phyloP scores from a whole-genome alignment of 2,329 filamentous ascomycete genomes.

The Colletotrichum sansevieriae region DNA sequence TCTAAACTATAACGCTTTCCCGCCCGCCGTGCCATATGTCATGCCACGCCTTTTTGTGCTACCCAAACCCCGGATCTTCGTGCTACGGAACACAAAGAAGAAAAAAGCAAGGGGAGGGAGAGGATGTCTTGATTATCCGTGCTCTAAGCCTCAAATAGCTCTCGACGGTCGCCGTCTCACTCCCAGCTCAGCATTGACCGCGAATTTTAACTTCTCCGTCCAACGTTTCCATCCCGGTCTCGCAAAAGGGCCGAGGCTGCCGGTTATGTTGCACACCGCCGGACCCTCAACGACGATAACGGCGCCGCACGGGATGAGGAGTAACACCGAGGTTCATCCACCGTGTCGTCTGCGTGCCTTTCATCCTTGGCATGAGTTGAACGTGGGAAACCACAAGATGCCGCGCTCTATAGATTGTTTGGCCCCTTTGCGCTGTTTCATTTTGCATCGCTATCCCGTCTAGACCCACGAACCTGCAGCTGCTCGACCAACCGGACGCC shows the following conservation, averaged over 20 bases:
- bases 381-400: neutral
- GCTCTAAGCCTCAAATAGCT: slow-evolving; percentile 6
- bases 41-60: slow-evolving; percentile 16
- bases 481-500: slow-evolving; percentile 22
- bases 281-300: neutral
- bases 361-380: neutral
- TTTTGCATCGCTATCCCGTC: slow-evolving; percentile 12
- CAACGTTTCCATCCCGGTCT: neutral
- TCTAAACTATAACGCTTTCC: neutral
- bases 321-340: slow-evolving; percentile 12
- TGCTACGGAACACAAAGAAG: slow-evolving; percentile 16
- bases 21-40: slow-evolving; percentile 14
- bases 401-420: slow-evolving; percentile 13
- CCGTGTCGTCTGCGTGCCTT: neutral
- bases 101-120: too few relatives aligned
- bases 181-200: neutral
- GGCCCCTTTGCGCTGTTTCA: slow-evolving; percentile 22
- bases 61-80: slow-evolving; percentile 34
- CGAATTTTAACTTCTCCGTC: too few relatives aligned
- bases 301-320: slow-evolving; percentile 1
- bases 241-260: slow-evolving; percentile 21
- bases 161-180: too few relatives aligned
- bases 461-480: slow-evolving; percentile 7
- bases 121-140: too few relatives aligned
- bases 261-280: slow-evolving; percentile 17